Base-by-base conservation (phyloP, 1,284 basidiomycete genomes). In the Microstroma glucosiphilum region DNA sequence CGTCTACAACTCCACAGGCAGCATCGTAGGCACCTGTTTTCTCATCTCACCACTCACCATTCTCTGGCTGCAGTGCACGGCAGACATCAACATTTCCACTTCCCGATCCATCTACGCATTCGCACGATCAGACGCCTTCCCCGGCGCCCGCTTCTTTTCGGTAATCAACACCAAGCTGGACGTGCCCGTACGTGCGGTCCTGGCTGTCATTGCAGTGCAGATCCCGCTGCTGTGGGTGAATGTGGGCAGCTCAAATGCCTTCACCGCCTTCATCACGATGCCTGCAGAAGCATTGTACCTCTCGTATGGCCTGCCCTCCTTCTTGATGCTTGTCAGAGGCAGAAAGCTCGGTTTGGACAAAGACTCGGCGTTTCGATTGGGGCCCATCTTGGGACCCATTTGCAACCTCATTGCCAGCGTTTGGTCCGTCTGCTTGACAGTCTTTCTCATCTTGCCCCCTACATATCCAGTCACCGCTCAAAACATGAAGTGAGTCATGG, bases 231-330 rank as follows among this genome's bases (percentile, higher is more conserved):
- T 59, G 4, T 57, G 53, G n/a, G 66, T 68, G 53, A 66, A 63
- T 59, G 15, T 12, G 6, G 67, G 67, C 49, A 66, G 62, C 57
- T 60, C 65, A 15, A 58, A 62, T 12, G 67, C 67, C 8, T 67
- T 69, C 55, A 64, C 37, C 17, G 62, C 62, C 21, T 59, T 69
- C 49, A 64, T 69, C 59, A 67, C 67, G 57, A 60, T 54, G 26
- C 67, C 67, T 1, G 61, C 60, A 9, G 23, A 64, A 30, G 23
- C 62, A 37, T 30, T 69, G 49, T 48, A 48, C 43, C 43, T 48
- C 12, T 48, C 43, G 43, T 48, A 48, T 12, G 43, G 17, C 17
- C 43, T 48, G 43, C 43, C 43, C 6, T 48, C 43, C 43, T 48
- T 48, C 21, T 58, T 43, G 41, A 54, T 30, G 21, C 30, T 25